Base-by-base conservation (phyloP, 441 rosid genomes). In the Aquilaria agallochum region DNA sequence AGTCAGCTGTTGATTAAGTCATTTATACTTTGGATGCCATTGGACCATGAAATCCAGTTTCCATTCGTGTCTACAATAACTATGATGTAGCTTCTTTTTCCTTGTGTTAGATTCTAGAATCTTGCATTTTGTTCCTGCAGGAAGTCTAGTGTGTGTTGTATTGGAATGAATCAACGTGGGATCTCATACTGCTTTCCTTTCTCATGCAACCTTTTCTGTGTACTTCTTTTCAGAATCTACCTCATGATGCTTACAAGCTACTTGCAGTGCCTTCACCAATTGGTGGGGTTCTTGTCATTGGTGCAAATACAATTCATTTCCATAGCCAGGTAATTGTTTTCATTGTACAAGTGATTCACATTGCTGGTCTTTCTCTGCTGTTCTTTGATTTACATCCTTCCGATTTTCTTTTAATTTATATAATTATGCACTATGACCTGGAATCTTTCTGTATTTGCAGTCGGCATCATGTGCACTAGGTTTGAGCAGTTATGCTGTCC, bases 211-310 rank as follows among this genome's bases (percentile, higher is more conserved):
- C 9, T 40, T 54, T 50, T 60, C 49, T 69, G 56, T 55, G 20
- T 20, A 20, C 20, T 20, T 20, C 64, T 69, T 78, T 65, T 70
- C 90, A 95, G 99, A 85, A 90, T 83, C 91, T 95, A 14, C 98
- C 98, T 12, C 93, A 90, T 65, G 99, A 95, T 82, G 90, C 97
- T 58, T 95, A 87, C 83, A 90, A 95, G 82, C 85, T 95, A 71
- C 95, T 90, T 68, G 96, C 99, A 14, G 98, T 90, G 76, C 99
- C 98, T 61, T 88, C 97, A 11, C 99, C 99, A 66, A 87, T 92
- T 56, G 99, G 99, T 32, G 99, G 99, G 62, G 95, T 95, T 76
- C 87, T 92, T 74, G 98, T 95, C 61, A 70, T 92, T 67, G 71
- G 96, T 78, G 85, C 95, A 59, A 92, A 92, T 73, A 79, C 87